Evolutionary conservation across 2,329 filamentous ascomycete genomes (phyloP), one percentile per base, ranked within the genome.

Genomic region (Plectosphaerella cucumerina): DNA sequence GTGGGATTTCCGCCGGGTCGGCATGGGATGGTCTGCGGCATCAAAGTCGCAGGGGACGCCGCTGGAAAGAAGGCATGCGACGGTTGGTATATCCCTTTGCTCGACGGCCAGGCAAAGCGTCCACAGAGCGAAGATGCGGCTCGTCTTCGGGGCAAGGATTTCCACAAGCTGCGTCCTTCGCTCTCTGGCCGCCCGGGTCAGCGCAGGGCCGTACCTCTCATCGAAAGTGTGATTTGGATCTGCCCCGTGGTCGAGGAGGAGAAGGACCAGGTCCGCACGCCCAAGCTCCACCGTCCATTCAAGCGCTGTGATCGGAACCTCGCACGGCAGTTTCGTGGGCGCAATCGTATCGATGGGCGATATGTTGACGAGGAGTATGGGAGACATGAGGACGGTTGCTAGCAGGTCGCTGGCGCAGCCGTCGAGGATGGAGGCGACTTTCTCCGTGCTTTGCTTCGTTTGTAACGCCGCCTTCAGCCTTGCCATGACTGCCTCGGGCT

Each of bases 31-130:
- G 44, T 46, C 44, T 46, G 44, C 21, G 22, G 44, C 21, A 2
- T 46, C 31, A 20, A 46, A 46, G 22, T 46, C 44, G 31, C 23
- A 46, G 44, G 44, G 44, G 44, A 46, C 44, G 44, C 44, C 44
- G 11, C 11, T 20, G 31, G 44, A 46, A 46, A 46, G 44, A 33
- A 46, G 44, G 44, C 23, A 46, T 33, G 44, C 31, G 44, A 46
- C 31, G 4, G 44, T 46, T 6, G 44, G 44, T 34, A 46, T 46
- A 21, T 46, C 44, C 31, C 23, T 46, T 46, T 46, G 44, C 44
- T 46, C 44, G 17, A 46, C 44, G 44, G 44, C 44, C 44, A 46
- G 44, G 44, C 44, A 46, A 21, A 46, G 44, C 44, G 44, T 46
- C 11, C 23, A 5, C 31, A 46, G 20, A n/a, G 44, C 44, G 14